Evolutionary conservation across 2,329 filamentous ascomycete species (phyloP), one percentile per base, ranked within the genome.

Genomic region (Graphium sp.): DNA sequence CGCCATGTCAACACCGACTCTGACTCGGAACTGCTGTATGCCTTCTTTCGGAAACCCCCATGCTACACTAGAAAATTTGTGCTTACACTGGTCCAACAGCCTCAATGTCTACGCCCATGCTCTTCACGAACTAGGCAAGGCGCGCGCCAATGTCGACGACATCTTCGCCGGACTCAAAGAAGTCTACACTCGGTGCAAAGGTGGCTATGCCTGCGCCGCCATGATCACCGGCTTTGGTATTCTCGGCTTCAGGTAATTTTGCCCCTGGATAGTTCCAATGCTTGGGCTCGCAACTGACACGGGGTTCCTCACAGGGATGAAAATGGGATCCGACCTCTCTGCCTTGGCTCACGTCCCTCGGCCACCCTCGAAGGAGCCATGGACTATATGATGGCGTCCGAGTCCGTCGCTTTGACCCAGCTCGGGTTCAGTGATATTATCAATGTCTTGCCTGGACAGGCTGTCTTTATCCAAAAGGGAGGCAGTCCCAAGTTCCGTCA

Each of bases 311-410:
- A 4, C 21, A 43, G 41, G 20, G 45, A 47, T 24, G 42, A 34
- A 11, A 45, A 83, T 41, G 82, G 80, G 29, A 89, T 89, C 44
- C 78, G 84, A 9, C 84, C 84, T 3, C 67, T 93, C 37, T 69
- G 80, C 26, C 56, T 92, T 7, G 84, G 84, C 23, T 79, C 73
- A 27, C 68, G 83, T 30, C 64, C 70, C 2, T 83, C 79, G 2
- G 51, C 59, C 10, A 76, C 62, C 0, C 33, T 71, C 22, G 62
- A 67, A 20, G 59, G 66, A 5, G 73, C 71, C 5, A 75, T 54
- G 34, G 84, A 93, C 51, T 93, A 91, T 56, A 83, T 93, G 66
- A 70, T 93, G 59, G 82, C 83, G 1, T 92, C 83, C 0, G 84
- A 93, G 52, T 87, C 78, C 7, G 74, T 93, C 28, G 84, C 83